These are phyloP conservation scores for Dacryopinax primogenitus DNA, from an alignment of 768 basidiomycete species.

Conservation along the genomic window DNA sequence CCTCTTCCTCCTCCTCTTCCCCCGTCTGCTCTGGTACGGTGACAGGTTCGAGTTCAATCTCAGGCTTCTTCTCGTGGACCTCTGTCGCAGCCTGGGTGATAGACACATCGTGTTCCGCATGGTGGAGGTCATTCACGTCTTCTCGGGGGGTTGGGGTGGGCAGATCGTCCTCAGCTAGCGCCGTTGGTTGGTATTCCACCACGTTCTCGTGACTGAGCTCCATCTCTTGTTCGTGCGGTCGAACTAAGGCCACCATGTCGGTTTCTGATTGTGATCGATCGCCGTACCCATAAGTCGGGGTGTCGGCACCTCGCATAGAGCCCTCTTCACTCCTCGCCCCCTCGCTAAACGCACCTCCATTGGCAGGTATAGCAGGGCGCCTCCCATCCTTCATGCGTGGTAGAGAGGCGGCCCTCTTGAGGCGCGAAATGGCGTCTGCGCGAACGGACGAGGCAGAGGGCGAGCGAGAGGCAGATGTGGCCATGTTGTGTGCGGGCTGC, in stretches of 20 bases:
- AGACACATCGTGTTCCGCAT: background rate
- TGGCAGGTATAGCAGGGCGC: slow-evolving; percentile 36
- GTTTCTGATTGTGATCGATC: background rate
- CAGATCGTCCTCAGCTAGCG: background rate
- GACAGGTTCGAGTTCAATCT: background rate
- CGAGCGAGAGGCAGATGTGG: background rate
- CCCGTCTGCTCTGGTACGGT: background rate
- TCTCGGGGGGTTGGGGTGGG: background rate
- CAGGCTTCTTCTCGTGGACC: slow-evolving; percentile 22
- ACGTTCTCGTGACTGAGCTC: slow-evolving; percentile 15
- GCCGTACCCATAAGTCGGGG: slow-evolving; percentile 5
- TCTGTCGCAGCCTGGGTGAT: slow-evolving; percentile 20
- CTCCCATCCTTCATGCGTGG: slow-evolving; percentile 86
- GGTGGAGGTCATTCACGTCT: background rate
- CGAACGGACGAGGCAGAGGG: slow-evolving; percentile 54
- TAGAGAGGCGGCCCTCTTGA: slow-evolving; percentile 82
- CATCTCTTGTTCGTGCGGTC: slow-evolving; percentile 7
- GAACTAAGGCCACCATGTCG: background rate
- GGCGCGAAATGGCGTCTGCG: slow-evolving; percentile 74
- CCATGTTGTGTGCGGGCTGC: background rate
- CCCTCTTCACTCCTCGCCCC: slow-evolving; percentile 10
- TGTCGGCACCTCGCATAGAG: background rate
- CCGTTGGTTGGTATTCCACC: background rate
- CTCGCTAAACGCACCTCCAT: slow-evolving; percentile 22
- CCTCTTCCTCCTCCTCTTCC: background rate